Base-by-base conservation (phyloP, 2,329 filamentous ascomycete genomes). In the Neofusicoccum cordaticola region DNA sequence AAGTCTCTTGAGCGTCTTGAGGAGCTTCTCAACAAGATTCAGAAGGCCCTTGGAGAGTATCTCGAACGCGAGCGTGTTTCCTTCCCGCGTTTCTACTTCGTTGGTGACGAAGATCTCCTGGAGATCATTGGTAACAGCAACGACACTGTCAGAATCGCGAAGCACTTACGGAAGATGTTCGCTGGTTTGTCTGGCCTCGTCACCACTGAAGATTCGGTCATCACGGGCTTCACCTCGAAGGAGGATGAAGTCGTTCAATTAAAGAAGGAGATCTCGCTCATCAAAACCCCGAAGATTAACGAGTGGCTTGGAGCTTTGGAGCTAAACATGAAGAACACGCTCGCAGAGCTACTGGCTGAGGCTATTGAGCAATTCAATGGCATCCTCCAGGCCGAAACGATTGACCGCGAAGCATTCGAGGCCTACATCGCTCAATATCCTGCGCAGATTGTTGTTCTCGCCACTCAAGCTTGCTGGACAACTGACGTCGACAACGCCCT, bases 141-240 rank as follows among this genome's bases (percentile, higher is more conserved):
- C 73, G 95, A 99, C 73, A 97, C 94, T 9, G 81, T 95, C 66
- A 93, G 95, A 63, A 96, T 99, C 69, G 92, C 95, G 45, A 99
- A 99, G 77, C 96, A 99, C 81, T 93, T 99, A 83, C 94, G 96
- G 77, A 99, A 99, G 83, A 99, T 99, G 95, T 99, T 99, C 82
- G 95, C 96, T 68, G 95, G 95, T 67, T 84, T 99, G 53, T 94
- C 90, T 4, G 95, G 95, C 3, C 85, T 99, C 41, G 83, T 93
- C 47, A 94, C 97, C 83, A 92, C 96, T 69, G 93, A 98, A 63
- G 91, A 97, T 71, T 87, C 88, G 31, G 88, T 92, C 67, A 98
- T 99, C 68, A 89, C 90, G 31, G 94, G 93, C 6, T 94, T 98
- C 72, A 95, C 90, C 2, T 99, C 95, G 0, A 97, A 97, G 74